phyloP scores from a whole-genome alignment of 2,329 filamentous ascomycete species.

The Phaeophleospora eucalypticola region DNA sequence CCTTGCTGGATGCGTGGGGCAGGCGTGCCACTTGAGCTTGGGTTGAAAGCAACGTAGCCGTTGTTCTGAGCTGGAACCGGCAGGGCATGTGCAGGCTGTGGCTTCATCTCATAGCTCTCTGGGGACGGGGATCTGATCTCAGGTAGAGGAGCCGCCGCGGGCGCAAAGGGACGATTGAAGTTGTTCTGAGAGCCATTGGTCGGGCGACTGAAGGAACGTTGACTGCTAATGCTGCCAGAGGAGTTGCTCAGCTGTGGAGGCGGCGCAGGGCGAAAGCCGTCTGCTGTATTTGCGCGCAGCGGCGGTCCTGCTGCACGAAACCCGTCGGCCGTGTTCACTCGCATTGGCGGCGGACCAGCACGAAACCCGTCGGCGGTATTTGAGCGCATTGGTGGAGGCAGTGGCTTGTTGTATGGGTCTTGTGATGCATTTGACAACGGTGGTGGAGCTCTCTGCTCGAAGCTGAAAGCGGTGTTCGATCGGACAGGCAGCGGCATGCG shows the following conservation, averaged over 20 bases:
- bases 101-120: conserved; percentile 34
- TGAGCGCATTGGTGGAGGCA: conserved; percentile 19
- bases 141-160: conserved; percentile 6
- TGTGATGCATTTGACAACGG: conserved; percentile 3
- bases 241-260: conserved; percentile 19
- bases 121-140: conserved; percentile 7
- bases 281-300: conserved; percentile 24
- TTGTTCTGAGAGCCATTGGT: not conserved
- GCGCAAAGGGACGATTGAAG: not conserved
- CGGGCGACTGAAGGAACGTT: conserved; percentile 21
- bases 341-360: conserved; percentile 13
- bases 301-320: conserved; percentile 21
- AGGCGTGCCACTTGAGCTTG: conserved; percentile 15
- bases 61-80: conserved; percentile 8
- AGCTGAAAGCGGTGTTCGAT: conserved; percentile 16
- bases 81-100: conserved; percentile 14
- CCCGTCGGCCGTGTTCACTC: conserved; percentile 26
- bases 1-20: conserved; percentile 4
- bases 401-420: conserved; percentile 14
- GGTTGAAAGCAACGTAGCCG: conserved; percentile 33
- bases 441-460: conserved; percentile 12
- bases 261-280: conserved; percentile 20
- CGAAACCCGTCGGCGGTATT: conserved; percentile 27
- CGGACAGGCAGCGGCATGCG: conserved; percentile 17
- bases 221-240: conserved; percentile 25